Evolutionary conservation across 1,284 basidiomycete species (phyloP).

Genomic region (Somion occarium): DNA sequence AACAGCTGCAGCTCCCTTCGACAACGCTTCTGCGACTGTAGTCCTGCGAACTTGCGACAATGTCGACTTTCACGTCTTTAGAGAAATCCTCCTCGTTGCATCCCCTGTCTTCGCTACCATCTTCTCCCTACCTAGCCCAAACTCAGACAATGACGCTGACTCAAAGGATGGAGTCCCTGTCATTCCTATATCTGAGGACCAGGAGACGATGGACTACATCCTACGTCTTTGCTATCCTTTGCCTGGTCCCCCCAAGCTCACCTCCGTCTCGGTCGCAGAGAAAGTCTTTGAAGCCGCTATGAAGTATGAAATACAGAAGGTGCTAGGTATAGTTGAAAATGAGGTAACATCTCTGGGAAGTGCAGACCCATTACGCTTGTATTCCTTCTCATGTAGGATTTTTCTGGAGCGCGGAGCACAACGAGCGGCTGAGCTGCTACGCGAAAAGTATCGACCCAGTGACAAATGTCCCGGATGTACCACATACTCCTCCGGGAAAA

Average conservation of each 20-base stretch:
- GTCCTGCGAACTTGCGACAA: conserved; percentile 24
- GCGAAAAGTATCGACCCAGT: neutral
- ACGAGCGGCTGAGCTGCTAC: conserved; percentile 1
- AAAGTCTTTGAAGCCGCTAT: conserved; percentile 26
- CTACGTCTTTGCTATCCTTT: conserved; percentile 23
- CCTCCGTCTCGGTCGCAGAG: conserved; percentile 17
- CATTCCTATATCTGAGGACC: conserved; percentile 12
- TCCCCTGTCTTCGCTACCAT: conserved; percentile 23
- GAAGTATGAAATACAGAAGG: conserved; percentile 34
- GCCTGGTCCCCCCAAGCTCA: conserved; percentile 10
- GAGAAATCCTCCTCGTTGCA: conserved; percentile 10
- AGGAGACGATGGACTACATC: conserved; percentile 16
- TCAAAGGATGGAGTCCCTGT: neutral
- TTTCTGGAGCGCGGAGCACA: conserved; percentile 14
- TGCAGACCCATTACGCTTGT: conserved; percentile 29
- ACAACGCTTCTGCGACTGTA: conserved; percentile 22
- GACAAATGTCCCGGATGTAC: neutral
- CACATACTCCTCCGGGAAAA: neutral
- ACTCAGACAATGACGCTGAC: neutral
- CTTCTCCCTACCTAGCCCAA: conserved; percentile 11
- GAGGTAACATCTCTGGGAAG: conserved; percentile 20
- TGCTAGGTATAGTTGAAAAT: conserved; percentile 12
- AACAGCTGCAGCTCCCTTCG: conserved; percentile 14
- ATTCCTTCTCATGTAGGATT: conserved; percentile 30
- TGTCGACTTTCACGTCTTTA: conserved; percentile 13